Evolutionary conservation across 108 stramenopile species (phyloP), one percentile per base, ranked within the genome.

Genomic region (Skeletonema tropicum): DNA sequence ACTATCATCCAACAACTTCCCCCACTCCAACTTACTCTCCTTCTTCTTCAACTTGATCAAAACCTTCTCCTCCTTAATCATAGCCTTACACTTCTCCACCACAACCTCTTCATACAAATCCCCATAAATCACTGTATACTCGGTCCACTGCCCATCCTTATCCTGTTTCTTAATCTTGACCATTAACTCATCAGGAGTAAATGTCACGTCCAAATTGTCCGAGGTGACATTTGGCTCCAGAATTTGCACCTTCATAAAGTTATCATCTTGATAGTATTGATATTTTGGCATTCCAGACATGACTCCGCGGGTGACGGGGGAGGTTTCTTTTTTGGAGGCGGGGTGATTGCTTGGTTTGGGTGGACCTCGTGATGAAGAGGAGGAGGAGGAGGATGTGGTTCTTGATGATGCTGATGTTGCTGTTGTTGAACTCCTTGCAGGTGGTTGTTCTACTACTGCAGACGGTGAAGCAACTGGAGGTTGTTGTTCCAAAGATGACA

Each of bases 181-280:
- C 7, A 81, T 76, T 15, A 98, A 77, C 2, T 75, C 67, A 32
- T 86, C 82, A 13, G 85, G 48, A 49, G 77, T 82, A 68, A 93
- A 94, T n/a, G 72, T 59, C 0, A 96, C 92, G 23, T 60, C 64
- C 35, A 94, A 78, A 57, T 93, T 76, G 14, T 85, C 80, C n/a
- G 63, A 36, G 29, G 52, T 41, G 1, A 97, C 82, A 64, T 85
- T 81, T 8, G 91, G 82, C 73, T 93, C 95, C n/a, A 92, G 77
- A 57, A 98, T 88, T 19, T 86, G 77, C 57, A 98, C 92, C 57
- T 91, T 97, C 83, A 98, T 83, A 73, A 86, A 74, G 13, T 83
- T 75, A 30, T 89, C 86, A 29, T 85, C 86, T 73, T 98, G 97
- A 69, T 95, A 98, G 77, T 95, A 98, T 67, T 96, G 97, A 75